Evolutionary conservation across 768 basidiomycete genomes (phyloP).

Genomic region (Termitomyces sp.): DNA sequence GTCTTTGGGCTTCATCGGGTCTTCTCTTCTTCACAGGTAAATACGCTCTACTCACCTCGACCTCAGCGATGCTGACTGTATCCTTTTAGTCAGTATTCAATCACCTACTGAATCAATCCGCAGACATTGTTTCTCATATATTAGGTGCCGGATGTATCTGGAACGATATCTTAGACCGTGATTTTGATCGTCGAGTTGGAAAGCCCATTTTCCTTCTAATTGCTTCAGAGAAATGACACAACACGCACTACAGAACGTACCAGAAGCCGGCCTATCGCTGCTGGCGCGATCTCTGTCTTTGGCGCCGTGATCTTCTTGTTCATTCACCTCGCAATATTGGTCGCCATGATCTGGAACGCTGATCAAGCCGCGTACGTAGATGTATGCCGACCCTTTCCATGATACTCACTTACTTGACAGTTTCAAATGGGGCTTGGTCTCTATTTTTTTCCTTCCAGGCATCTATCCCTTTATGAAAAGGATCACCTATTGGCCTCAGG

Average conservation of each 20-base stretch:
- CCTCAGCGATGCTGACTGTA: neutral
- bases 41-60: neutral
- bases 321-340: constrained; percentile 12
- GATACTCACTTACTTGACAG: neutral
- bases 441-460: constrained; percentile 16
- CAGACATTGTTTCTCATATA: neutral
- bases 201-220: constrained; percentile 2
- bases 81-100: constrained; percentile 7
- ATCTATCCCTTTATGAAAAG: constrained; percentile 36
- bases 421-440: constrained; percentile 10
- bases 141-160: constrained; percentile 18
- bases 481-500: constrained; percentile 36
- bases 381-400: neutral
- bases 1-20: constrained; percentile 11
- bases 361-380: constrained; percentile 12
- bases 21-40: constrained; percentile 16
- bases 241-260: constrained; percentile 21
- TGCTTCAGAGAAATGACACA: neutral
- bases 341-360: constrained; percentile 14
- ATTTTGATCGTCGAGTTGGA: constrained; percentile 31
- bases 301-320: constrained; percentile 23
- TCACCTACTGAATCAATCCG: neutral
- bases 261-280: constrained; percentile 25
- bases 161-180: constrained; percentile 22
- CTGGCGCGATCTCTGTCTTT: constrained; percentile 23